These are phyloP conservation scores for Eucalyptus victrix DNA, from an alignment of 345 rosid species.

Conservation along the genomic window DNA sequence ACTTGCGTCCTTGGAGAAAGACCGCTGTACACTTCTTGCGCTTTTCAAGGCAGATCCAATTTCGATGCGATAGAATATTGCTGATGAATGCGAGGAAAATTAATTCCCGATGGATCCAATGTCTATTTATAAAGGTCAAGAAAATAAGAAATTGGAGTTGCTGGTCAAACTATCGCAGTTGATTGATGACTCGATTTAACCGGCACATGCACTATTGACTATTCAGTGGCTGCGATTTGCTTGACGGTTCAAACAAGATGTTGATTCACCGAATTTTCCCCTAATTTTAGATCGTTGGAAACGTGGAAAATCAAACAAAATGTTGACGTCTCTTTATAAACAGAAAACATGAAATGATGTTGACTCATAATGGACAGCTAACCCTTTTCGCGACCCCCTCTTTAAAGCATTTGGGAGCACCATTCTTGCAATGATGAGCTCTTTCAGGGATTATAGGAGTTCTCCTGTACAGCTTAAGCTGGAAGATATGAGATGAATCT, in stretches of 20 bases:
- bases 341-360: not conserved
- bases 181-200: not conserved
- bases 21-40: not conserved
- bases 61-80: not conserved
- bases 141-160: not conserved
- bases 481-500: not conserved
- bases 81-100: not conserved
- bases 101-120: not conserved
- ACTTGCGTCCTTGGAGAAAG: not conserved
- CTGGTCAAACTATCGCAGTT: not conserved
- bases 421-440: not conserved
- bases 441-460: not conserved
- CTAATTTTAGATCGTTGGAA: not conserved
- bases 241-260: not conserved
- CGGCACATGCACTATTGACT: not conserved
- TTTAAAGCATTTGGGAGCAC: not conserved
- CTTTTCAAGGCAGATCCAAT: not conserved
- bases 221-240: not conserved
- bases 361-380: not conserved
- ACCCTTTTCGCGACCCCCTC: not conserved
- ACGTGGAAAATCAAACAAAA: not conserved
- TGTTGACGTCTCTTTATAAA: not conserved
- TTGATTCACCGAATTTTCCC: not conserved
- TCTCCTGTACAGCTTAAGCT: not conserved
- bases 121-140: not conserved